Percentiles rank a stretch among this genome's conserved stretches.
Evolutionary conservation across 2,329 filamentous ascomycete genomes (phyloP).

Genomic region (Curvularia sp.): DNA sequence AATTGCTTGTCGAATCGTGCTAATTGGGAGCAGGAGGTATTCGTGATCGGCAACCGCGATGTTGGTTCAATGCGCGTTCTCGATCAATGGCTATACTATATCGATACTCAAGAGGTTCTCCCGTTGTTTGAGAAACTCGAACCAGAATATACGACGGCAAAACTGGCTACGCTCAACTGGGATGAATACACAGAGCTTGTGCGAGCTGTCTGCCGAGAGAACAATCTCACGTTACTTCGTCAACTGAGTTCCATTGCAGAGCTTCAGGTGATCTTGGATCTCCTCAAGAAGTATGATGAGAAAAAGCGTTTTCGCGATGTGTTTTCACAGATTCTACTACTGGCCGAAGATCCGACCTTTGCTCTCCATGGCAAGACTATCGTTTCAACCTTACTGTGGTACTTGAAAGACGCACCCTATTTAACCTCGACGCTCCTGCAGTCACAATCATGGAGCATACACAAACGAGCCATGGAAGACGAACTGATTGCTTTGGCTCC

Average conservation of each 20-base stretch:
- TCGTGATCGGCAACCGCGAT: constrained; percentile 55
- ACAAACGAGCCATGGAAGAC: constrained; percentile 27
- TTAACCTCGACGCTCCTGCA: constrained; percentile 25
- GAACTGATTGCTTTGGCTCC: constrained; percentile 19
- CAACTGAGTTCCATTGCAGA: constrained; percentile 20
- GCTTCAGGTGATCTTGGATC: constrained; percentile 26
- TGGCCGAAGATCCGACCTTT: constrained; percentile 13
- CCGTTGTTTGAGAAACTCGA: constrained; percentile 48
- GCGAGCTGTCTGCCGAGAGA: constrained; percentile 27
- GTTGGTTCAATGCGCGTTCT: constrained; percentile 46
- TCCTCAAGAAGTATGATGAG: constrained; percentile 30
- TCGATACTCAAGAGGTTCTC: constrained; percentile 50
- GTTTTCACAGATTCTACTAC: constrained; percentile 19
- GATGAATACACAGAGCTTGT: constrained; percentile 23
- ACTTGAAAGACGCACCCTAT: constrained; percentile 23
- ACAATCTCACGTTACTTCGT: constrained; percentile 25
- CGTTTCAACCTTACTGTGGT: constrained; percentile 21
- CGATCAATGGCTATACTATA: constrained; percentile 52
- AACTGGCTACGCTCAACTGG: constrained; percentile 37
- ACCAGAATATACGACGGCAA: constrained; percentile 44
- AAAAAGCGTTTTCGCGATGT: constrained; percentile 24
- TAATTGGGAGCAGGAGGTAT: constrained; percentile 47
- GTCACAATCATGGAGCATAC: constrained; percentile 25
- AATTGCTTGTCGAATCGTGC: neutral
- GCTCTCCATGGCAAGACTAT: constrained; percentile 10